These are phyloP conservation scores for Coemansia sp. DNA, from an alignment of 192 early-diverging fungal species.

Conservation along the genomic window DNA sequence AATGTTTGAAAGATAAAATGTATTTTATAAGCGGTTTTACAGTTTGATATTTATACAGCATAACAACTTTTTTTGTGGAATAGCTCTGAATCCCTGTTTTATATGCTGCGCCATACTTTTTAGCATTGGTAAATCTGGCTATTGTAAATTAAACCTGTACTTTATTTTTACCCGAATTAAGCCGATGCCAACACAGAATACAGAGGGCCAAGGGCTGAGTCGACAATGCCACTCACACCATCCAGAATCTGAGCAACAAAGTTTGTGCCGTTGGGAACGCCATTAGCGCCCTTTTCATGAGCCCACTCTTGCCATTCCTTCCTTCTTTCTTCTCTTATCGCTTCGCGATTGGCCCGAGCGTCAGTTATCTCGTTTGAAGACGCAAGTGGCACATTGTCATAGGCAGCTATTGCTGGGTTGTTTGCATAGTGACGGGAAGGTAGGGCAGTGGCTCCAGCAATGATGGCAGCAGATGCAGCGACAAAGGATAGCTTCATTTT, in stretches of 20 bases:
- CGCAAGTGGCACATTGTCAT: conserved; percentile 10
- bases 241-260: conserved; percentile 41
- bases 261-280: conserved; percentile 40
- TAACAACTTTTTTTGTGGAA: neutral
- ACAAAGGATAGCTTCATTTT: conserved; percentile 29
- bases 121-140: neutral
- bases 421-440: conserved; percentile 22
- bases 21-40: neutral
- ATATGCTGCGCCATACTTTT: conserved; percentile 5
- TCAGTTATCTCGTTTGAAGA: neutral
- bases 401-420: conserved; percentile 9
- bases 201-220: conserved; percentile 48
- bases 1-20: neutral
- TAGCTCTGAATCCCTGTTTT: no score
- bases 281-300: conserved; percentile 34
- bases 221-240: conserved; percentile 52
- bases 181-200: conserved; percentile 31
- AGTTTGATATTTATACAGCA: neutral
- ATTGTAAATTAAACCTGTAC: neutral
- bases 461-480: conserved; percentile 15
- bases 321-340: conserved; percentile 41
- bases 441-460: conserved; percentile 18
- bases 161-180: neutral
- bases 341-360: conserved; percentile 30
- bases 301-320: conserved; percentile 51